phyloP scores from a whole-genome alignment of 1,139 yeast genomes.

The Ogataea hybrid region DNA sequence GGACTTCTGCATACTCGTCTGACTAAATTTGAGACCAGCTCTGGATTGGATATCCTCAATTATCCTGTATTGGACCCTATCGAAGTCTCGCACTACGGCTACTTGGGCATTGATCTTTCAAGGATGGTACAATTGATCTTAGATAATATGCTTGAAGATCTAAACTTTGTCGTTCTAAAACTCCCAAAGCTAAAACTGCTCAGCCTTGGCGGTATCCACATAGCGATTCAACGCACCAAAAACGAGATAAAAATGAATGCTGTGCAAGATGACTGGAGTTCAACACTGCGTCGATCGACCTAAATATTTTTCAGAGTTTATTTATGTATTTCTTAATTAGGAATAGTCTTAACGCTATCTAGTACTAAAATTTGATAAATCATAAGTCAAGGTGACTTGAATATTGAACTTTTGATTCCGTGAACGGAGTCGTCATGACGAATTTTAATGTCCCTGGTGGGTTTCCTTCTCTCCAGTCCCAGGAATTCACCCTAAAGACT shows the following conservation, averaged over 20 bases:
- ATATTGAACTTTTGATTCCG: not conserved
- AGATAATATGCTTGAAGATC: conserved; percentile 21
- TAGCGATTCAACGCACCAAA: conserved; percentile 9
- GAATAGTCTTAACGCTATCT: conserved; percentile 14
- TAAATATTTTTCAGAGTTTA: conserved; percentile 10
- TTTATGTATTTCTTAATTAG: conserved; percentile 18
- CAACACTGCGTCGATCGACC: conserved; percentile 7
- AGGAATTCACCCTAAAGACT: conserved; percentile 11
- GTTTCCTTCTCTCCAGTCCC: conserved; percentile 16
- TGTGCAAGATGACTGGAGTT: conserved; percentile 21
- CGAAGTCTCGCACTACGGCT: conserved; percentile 12
- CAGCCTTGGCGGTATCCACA: conserved; percentile 27
- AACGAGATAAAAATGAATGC: conserved; percentile 9
- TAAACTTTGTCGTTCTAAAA: conserved; percentile 13
- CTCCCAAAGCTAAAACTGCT: conserved; percentile 18
- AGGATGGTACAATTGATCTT: conserved; percentile 17
- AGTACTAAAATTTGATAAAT: conserved; percentile 1
- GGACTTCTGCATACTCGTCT: conserved; percentile 24
- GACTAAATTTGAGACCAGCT: conserved; percentile 21
- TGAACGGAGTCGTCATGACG: not conserved
- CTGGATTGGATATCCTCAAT: conserved; percentile 21
- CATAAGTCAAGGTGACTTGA: not conserved
- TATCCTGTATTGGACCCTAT: conserved; percentile 18
- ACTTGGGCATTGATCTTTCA: conserved; percentile 15
- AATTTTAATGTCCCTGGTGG: conserved; percentile 20